phyloP scores from a whole-genome alignment of 1,139 yeast species.

The Lodderomyces jiufengensis region DNA sequence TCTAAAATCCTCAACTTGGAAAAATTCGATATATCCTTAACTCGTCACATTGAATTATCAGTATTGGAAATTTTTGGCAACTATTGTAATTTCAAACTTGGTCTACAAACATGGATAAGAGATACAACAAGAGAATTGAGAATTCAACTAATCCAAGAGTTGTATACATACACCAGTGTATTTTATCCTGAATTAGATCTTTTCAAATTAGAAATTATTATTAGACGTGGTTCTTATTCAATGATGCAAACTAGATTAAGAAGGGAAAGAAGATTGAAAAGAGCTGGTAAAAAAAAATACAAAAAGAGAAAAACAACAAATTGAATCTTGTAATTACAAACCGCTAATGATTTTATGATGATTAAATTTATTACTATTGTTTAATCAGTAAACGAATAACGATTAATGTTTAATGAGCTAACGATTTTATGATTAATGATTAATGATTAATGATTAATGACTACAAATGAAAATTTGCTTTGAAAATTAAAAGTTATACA shows the following conservation, averaged over 20 bases:
- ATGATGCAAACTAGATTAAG: constrained; percentile 78
- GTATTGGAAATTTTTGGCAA: constrained; percentile 55
- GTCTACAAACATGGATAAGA: constrained; percentile 77
- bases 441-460: too few species aligned
- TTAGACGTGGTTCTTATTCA: constrained; percentile 75
- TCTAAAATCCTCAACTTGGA: constrained; percentile 24
- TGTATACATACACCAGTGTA: constrained; percentile 43
- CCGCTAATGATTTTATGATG: not conserved
- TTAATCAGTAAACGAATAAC: too few species aligned
- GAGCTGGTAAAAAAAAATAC: not conserved
- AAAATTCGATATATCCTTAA: constrained; percentile 21
- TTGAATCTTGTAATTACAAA: not conserved
- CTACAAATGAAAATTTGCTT: too few species aligned
- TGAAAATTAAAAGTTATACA: too few species aligned
- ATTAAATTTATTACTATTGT: not conserved
- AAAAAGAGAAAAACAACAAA: too few species aligned
- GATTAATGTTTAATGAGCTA: too few species aligned
- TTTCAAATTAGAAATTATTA: constrained; percentile 60
- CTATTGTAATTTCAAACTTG: constrained; percentile 64
- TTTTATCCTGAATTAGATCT: constrained; percentile 50
- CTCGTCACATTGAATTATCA: constrained; percentile 46
- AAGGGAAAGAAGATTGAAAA: constrained; percentile 49
- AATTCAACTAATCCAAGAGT: constrained; percentile 42
- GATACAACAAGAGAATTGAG: constrained; percentile 61
- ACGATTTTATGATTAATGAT: too few species aligned